Evolutionary conservation across 306 rosid genomes (phyloP).

Genomic region (Quillaja saponaria): DNA sequence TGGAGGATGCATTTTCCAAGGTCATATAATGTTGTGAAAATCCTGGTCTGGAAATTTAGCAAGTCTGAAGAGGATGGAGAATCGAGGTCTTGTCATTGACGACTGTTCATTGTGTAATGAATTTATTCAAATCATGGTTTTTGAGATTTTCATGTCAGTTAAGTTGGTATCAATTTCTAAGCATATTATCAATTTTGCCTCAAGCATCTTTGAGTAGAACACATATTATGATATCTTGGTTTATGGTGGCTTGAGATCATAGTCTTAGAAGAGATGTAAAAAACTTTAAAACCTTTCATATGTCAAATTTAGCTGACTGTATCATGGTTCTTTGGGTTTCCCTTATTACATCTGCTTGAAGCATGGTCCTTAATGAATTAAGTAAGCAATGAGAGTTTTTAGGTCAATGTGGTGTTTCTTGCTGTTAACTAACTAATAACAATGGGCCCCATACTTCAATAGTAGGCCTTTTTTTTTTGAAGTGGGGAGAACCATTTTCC

Average conservation of each 20-base stretch:
- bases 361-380: not conserved
- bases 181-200: too few relatives aligned
- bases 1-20: not conserved
- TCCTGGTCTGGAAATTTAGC: not conserved
- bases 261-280: not conserved
- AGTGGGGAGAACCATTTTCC: too few relatives aligned
- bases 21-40: slow-evolving; percentile 5
- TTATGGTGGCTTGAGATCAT: not conserved
- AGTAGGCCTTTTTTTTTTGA: slow-evolving; percentile 2
- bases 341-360: not conserved
- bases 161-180: too few relatives aligned
- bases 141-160: too few relatives aligned
- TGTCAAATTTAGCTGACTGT: not conserved
- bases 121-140: too few relatives aligned
- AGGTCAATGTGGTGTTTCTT: not conserved
- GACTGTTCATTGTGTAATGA: too few relatives aligned
- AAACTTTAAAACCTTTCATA: not conserved
- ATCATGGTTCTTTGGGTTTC: not conserved
- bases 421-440: slow-evolving; percentile 2
- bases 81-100: not conserved
- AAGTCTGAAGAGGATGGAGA: not conserved
- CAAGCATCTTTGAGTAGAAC: not conserved
- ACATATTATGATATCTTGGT: not conserved
- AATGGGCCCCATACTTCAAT: not conserved
- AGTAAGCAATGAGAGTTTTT: too few relatives aligned